These are phyloP conservation scores for Sanghuangporus weigelae DNA, from an alignment of 1,284 basidiomycete species.

Conservation along the genomic window DNA sequence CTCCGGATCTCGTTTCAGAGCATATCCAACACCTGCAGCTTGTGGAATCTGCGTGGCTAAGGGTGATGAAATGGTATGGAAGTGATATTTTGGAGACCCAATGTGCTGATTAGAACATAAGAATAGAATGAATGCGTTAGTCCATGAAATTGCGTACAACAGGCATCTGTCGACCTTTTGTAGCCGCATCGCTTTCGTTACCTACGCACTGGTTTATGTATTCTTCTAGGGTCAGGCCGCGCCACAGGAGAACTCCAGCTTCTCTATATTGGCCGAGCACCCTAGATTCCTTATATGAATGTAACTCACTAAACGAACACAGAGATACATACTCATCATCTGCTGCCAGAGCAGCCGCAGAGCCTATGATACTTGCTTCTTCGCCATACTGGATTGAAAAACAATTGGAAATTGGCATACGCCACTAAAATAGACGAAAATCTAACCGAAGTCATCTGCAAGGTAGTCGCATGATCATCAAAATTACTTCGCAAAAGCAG, in stretches of 20 bases:
- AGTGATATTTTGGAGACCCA: constrained; percentile 79
- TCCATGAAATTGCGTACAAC: constrained; percentile 42
- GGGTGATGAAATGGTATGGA: constrained; percentile 91
- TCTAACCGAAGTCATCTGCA: constrained; percentile 71
- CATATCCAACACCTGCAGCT: constrained; percentile 90
- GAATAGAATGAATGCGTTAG: background rate
- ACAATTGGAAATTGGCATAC: constrained; percentile 13
- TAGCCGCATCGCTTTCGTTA: constrained; percentile 73
- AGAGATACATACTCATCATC: constrained; percentile 75
- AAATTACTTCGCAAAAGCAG: background rate
- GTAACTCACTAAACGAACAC: background rate
- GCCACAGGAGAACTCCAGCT: constrained; percentile 85
- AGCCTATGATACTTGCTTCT: constrained; percentile 88
- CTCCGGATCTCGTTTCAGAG: constrained; percentile 74
- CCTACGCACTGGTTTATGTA: constrained; percentile 90
- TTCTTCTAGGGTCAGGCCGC: constrained; percentile 69
- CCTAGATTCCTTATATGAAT: constrained; percentile 13
- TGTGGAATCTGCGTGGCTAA: constrained; percentile 96
- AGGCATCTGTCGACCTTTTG: constrained; percentile 89
- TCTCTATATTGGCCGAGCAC: constrained; percentile 76
- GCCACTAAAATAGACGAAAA: background rate
- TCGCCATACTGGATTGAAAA: constrained; percentile 67
- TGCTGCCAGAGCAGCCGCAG: constrained; percentile 78
- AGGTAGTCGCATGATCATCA: background rate
- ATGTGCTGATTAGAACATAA: constrained; percentile 58